Conservation (phyloP, 768 basidiomycete genomes). For the Clathrus columnatus region DNA sequence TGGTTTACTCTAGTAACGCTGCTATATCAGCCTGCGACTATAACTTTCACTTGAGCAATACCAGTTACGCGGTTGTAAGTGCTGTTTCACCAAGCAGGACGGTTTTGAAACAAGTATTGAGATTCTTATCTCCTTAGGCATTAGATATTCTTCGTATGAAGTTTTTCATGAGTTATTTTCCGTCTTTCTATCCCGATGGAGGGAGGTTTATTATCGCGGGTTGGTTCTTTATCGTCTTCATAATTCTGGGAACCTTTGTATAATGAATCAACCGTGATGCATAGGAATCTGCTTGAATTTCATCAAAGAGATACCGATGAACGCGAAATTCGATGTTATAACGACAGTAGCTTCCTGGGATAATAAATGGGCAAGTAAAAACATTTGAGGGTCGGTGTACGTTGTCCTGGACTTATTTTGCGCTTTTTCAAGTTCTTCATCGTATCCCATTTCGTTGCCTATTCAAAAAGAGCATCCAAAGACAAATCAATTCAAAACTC, state of each 20-base stretch:
- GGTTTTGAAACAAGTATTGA: background rate
- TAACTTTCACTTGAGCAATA: constrained; percentile 71
- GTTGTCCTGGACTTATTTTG: background rate
- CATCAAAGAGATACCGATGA: constrained; percentile 60
- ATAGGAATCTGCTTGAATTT: constrained; percentile 61
- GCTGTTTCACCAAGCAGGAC: background rate
- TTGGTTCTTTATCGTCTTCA: constrained; percentile 9
- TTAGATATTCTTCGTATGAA: constrained; percentile 35
- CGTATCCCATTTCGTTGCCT: constrained; percentile 55
- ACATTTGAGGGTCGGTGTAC: no score
- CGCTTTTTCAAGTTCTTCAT: constrained; percentile 47
- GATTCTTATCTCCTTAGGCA: constrained; percentile 14
- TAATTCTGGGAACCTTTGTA: constrained; percentile 11
- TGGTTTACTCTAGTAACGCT: constrained; percentile 41
- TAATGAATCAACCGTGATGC: constrained; percentile 30
- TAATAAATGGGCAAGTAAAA: constrained; percentile 60
- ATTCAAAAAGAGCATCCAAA: constrained; percentile 13
- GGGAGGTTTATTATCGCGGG: constrained; percentile 54
- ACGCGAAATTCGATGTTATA: constrained; percentile 53
- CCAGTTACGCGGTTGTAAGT: constrained; percentile 64
- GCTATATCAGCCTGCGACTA: constrained; percentile 69
- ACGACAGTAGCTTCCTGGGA: constrained; percentile 57
- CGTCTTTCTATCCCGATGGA: constrained; percentile 46
- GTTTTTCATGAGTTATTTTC: constrained; percentile 40
- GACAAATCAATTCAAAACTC: background rate